Evolutionary conservation across 495 filamentous ascomycete genomes (phyloP), one percentile per base, ranked within the genome.

Genomic region (Choiromyces venosus): DNA sequence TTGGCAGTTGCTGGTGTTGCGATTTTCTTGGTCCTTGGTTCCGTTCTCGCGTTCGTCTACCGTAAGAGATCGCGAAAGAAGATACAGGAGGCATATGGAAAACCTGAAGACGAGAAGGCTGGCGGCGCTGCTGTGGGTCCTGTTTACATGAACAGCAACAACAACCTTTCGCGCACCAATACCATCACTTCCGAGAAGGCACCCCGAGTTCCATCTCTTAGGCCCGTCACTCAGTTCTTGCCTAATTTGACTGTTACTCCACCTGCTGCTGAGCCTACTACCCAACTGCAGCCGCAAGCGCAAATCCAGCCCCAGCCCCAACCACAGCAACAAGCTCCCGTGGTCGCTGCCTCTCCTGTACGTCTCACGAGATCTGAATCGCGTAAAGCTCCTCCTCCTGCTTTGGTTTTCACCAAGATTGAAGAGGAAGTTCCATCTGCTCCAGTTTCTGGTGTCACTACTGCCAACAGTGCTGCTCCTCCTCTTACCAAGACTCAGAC

Each of bases 201-300:
- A 25, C 91, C 94, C 4, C 88, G 89, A 70, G 86, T 98, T 64
- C 52, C 52, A 6, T 96, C 93, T 77, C 86, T 97, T 67, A 90
- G 93, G 46, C 95, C 94, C 0, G 87, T 96, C 40, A 94, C 93
- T 70, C 89, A 96, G 78, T 96, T 98, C 82, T 86, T 91, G 18
- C 93, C 93, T 12, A 90, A 88, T 73, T 84, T 93, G 56, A 82
- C 74, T 67, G 68, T 70, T 12, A 37, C 64, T 36, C 70, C 78
- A 44, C 83, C 79, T 81, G 83, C 69, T 86, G 86, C 83, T 83
- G 86, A 84, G 39, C 84, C 84, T 68, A 82, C 82, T 61, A 76
- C 84, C 36, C 77, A 66, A 74, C 82, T 69, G 78, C 86, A 71
- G 81, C 80, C 70, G 74, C 84, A 68, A 83, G 82, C 79, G 82